Percentiles rank a stretch among this genome's conserved stretches.
These are phyloP conservation scores for Trypanosoma lewisi DNA, from an alignment of 208 protist genomes.

Conservation along the genomic window DNA sequence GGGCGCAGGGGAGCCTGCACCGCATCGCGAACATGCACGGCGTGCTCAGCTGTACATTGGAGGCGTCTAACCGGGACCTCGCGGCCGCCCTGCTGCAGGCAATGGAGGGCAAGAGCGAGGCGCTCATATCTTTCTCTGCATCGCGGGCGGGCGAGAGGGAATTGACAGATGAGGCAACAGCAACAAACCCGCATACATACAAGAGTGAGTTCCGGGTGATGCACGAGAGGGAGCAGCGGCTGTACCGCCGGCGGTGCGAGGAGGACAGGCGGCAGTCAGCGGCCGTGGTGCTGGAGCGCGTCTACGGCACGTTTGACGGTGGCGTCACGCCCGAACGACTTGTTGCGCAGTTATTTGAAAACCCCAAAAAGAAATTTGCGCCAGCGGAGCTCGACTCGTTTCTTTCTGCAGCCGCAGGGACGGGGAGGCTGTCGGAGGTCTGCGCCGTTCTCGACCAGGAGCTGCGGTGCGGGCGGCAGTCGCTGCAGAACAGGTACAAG, in stretches of 20 bases:
- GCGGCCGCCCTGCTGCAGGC: conserved; percentile 19
- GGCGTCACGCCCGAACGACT: conserved; percentile 16
- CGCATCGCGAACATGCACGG: conserved; percentile 3
- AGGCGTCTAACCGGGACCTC: conserved; percentile 10
- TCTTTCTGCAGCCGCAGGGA: conserved; percentile 8
- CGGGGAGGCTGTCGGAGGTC: conserved; percentile 11
- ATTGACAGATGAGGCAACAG: not conserved
- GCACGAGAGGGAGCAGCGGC: conserved; percentile 23
- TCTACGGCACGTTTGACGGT: conserved; percentile 17
- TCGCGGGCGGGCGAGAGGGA: not conserved
- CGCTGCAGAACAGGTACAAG: conserved; percentile 28
- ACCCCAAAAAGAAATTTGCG: conserved; percentile 24
- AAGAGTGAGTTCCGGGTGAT: conserved; percentile 28
- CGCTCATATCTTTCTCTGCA: not conserved
- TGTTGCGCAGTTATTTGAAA: conserved; percentile 20
- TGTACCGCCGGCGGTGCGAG: conserved; percentile 21
- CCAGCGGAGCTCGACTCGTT: conserved; percentile 25
- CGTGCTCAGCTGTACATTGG: conserved; percentile 1
- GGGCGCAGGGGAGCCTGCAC: not conserved
- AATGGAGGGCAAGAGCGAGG: conserved; percentile 15
- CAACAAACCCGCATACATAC: not conserved
- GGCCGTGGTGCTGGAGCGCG: conserved; percentile 6
- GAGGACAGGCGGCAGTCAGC: conserved; percentile 10
- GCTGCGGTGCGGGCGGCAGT: conserved; percentile 7
- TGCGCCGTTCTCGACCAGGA: conserved; percentile 25